Percentiles rank a stretch among this genome's conserved stretches.
Conservation (phyloP, 495 filamentous ascomycete genomes). For the Symbiotaphrina buchneri region DNA sequence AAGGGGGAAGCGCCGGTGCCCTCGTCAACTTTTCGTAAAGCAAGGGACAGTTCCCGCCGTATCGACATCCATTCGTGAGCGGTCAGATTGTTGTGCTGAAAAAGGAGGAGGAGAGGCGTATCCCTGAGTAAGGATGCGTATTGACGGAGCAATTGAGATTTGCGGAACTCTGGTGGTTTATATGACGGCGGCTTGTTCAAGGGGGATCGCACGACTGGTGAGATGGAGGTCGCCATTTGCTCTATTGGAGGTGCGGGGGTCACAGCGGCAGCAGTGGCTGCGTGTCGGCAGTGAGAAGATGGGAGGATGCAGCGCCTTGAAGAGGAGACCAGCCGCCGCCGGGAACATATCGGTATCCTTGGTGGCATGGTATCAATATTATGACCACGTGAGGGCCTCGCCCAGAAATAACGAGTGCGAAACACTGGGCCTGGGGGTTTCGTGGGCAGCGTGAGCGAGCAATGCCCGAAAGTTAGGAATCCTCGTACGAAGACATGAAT, state of each 20-base stretch:
- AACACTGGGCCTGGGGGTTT: no score
- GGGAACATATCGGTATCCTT: no score
- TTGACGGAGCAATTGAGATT: slow-evolving; percentile 81
- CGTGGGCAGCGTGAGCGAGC: no score
- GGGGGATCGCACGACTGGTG: slow-evolving; percentile 30
- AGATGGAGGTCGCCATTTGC: slow-evolving; percentile 27
- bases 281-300: slow-evolving; percentile 13
- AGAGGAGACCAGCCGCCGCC: no score
- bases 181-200: slow-evolving; percentile 73
- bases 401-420: no score
- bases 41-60: slow-evolving; percentile 53
- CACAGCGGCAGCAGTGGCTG: slow-evolving; percentile 19
- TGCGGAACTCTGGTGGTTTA: slow-evolving; percentile 64
- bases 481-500: no score
- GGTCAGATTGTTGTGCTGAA: slow-evolving; percentile 93
- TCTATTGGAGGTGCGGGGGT: slow-evolving; percentile 15
- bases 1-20: slow-evolving; percentile 18
- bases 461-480: no score
- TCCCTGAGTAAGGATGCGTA: slow-evolving; percentile 88
- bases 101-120: slow-evolving; percentile 69
- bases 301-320: not conserved
- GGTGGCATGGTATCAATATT: no score
- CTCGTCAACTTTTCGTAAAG: slow-evolving; percentile 43
- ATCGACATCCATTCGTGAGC: slow-evolving; percentile 72
- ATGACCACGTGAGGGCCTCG: no score